Conservation (phyloP, 768 basidiomycete genomes). For the Phanerochaete sordida region DNA sequence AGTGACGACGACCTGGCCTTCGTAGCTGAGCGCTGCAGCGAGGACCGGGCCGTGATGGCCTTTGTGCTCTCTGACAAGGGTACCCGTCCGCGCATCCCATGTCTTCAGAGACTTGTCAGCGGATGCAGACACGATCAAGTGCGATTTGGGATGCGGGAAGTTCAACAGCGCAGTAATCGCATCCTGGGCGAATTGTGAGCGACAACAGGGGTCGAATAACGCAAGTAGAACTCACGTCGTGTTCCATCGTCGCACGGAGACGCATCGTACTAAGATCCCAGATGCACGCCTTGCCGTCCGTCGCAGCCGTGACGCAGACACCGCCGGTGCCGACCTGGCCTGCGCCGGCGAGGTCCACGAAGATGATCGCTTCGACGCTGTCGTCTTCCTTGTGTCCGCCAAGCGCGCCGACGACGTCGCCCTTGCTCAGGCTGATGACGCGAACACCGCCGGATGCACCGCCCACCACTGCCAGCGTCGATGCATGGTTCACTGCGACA, state of each 20-base stretch:
- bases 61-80: conserved; percentile 71
- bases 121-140: conserved; percentile 82
- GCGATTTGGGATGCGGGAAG: conserved; percentile 69
- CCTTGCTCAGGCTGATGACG: conserved; percentile 83
- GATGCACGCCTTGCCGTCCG: conserved; percentile 90
- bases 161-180: conserved; percentile 78
- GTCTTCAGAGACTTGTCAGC: conserved; percentile 85
- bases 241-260: conserved; percentile 75
- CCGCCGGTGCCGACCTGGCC: conserved; percentile 47
- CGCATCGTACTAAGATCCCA: conserved; percentile 93
- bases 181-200: conserved; percentile 50
- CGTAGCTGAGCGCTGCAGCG: conserved; percentile 64
- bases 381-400: conserved; percentile 85
- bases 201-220: not conserved
- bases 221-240: conserved; percentile 51
- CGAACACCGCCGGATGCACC: conserved; percentile 83
- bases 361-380: conserved; percentile 83
- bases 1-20: conserved; percentile 74
- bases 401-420: conserved; percentile 73
- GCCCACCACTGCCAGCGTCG: conserved; percentile 89
- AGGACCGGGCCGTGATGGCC: conserved; percentile 82
- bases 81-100: conserved; percentile 90
- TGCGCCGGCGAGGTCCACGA: conserved; percentile 70
- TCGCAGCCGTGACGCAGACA: conserved; percentile 81
- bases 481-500: conserved; percentile 79